phyloP scores from a whole-genome alignment of 306 rosid species.

The Arachis hypogaea region DNA sequence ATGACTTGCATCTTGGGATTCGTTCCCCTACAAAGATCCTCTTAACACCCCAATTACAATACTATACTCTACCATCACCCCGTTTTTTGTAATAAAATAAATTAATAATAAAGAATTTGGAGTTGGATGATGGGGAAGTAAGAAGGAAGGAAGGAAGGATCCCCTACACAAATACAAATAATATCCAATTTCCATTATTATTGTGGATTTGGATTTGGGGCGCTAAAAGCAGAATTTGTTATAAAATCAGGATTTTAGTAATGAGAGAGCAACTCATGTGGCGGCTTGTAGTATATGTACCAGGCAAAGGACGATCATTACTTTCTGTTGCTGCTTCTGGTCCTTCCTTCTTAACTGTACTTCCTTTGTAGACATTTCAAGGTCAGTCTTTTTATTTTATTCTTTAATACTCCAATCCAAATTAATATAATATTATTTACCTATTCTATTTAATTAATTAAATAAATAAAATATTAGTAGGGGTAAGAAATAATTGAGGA shows the following conservation, averaged over 20 bases:
- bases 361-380: slow-evolving; percentile 16
- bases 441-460: not conserved
- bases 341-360: slow-evolving; percentile 43
- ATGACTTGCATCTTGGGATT: slow-evolving; percentile 58
- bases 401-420: not conserved
- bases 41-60: not conserved
- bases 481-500: slow-evolving; percentile 68
- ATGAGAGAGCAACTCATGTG: slow-evolving; percentile 45
- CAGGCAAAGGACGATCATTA: slow-evolving; percentile 53
- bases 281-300: slow-evolving; percentile 60
- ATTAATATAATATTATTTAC: slow-evolving; percentile 24
- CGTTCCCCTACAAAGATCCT: slow-evolving; percentile 47
- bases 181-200: slow-evolving; percentile 24
- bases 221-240: slow-evolving; percentile 24
- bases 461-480: not conserved
- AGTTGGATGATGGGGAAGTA: not conserved
- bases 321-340: slow-evolving; percentile 48
- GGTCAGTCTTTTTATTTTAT: slow-evolving; percentile 20
- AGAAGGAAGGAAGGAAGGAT: not conserved
- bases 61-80: no score
- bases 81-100: no score
- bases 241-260: slow-evolving; percentile 27
- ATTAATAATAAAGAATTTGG: no score
- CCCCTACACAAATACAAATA: slow-evolving; percentile 12
- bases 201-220: slow-evolving; percentile 8